Base-by-base conservation (phyloP, 805 yeast species). In the Nakazawaea holstii region DNA sequence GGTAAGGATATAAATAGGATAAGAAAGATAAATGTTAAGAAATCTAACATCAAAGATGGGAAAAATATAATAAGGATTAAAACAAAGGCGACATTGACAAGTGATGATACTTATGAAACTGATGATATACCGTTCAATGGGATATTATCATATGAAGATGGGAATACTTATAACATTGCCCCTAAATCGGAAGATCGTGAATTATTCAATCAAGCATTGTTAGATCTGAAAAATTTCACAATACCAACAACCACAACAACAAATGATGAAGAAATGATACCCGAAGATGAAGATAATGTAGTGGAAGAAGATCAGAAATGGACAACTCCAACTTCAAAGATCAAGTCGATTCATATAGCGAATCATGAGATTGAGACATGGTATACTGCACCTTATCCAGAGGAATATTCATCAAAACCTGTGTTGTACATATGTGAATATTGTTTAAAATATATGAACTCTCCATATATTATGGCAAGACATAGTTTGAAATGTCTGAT, bases 321-420 rank as follows among this genome's bases (percentile, higher is more conserved):
- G 35, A 41, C 58, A 55, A 48, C 61, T 58, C 38, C 51, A 35
- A 58, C 65, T 44, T 68, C 76, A 24, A 71, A 74, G 49, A 75
- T 86, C 37, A 72, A 76, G 42, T 77, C 77, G 48, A 82, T 91
- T 24, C 89, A 82, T 55, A 80, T 91, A 53, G 78, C 89, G 32
- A 75, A 76, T 39, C 78, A 67, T 61, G 90, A 85, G 59, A 87
- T 94, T 27, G 86, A 84, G 51, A 87, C 97, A 0, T 89, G 97
- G 96, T 91, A 87, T 64, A 79, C 87, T 3, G 82, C 97, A 0
- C 98, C 98, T 1, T 94, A 87, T 60, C 97, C 98, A 0, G 90
- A 86, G 51, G 94, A 87, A 58, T 87, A 81, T 58, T 78, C 87
- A 37, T 73, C 73, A 29, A 76, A 80, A 40, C 69, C 70, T 37